Evolutionary conservation across 768 basidiomycete species (phyloP), one percentile per base, ranked within the genome.

Genomic region (Pisolithus tinctorius): DNA sequence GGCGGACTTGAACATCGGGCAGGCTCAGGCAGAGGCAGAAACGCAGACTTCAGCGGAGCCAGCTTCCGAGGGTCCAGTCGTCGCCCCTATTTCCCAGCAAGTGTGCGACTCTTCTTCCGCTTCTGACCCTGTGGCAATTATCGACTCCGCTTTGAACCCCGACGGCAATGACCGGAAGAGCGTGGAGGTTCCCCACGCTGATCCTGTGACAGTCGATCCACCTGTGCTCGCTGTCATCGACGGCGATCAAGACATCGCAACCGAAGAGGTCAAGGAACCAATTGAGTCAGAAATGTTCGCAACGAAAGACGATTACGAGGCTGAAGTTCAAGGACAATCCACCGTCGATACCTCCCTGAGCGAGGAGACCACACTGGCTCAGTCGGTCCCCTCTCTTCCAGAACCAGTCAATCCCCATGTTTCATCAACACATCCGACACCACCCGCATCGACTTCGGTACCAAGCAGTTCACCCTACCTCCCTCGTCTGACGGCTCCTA

Each of bases 401-500:
- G 36, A 63, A 58, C 20, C 61, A 8, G 25, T 50, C 4, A 45
- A 63, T 7, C 69, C 67, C 6, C 57, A 70, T 1, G 57, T 70
- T n/a, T 30, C 50, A 26, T 49, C 47, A 10, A 13, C 23, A 4
- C n/a, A 17, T 14, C 20, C 17, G 25, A 29, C 40, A 39, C 47
- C 17, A 75, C 66, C 48, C 74, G 74, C 10, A 67, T 71, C 20
- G 79, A 77, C 55, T 71, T 76, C 36, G 74, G 64, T 72, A 0
- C 83, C 49, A 3, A 60, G 54, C 16, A 52, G 59, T 20, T 50
- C 61, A 44, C 60, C 87, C 20, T 83, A 81, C 63, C 71, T 88
- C 26, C 86, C 88, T 2, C 81, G 80, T 36, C 78, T 91, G 36
- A 74, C 83, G 34, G 66, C 80, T 27, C 83, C 88, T 31, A 84